Base-by-base conservation (phyloP, 257 asterid genomes). In the Anisodus tanguticus region DNA sequence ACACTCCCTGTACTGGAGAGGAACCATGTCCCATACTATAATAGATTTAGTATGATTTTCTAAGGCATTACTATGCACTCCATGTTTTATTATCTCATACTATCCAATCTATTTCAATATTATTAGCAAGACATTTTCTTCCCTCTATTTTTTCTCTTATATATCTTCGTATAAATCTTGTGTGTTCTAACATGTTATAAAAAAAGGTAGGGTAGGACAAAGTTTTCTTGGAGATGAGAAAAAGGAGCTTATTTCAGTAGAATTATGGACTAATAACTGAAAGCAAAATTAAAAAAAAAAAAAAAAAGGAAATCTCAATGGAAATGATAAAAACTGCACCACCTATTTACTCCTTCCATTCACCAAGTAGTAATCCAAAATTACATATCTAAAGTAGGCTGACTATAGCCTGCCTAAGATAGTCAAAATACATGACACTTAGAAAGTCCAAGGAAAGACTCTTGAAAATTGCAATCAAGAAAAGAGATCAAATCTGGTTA, bases 311-410 rank as follows among this genome's bases (percentile, higher is more conserved):
- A 4, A 8, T 19, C 1, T 59, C 26, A 74, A 10, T 49, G 43
- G 62, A 74, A 47, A 51, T 47, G 63, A 3, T 53, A 22, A 26
- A n/a, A 51, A 76, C 15, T 76, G 63, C 26, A n/a, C 63, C 81
- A 77, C 49, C 82, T 13, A 53, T 77, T 6, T 8, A 77, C 49
- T 77, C 64, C 12, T 76, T 15, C 4, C 45, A 53, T 26, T 77
- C 26, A 77, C 47, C 81, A 74, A 22, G 12, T 31, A 77, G 49
- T 77, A 77, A 26, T 37, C 51, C 81, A 76, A 7, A 76, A 26
- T 26, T 51, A 77, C 82, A 26, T 77, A 15, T 53, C 16, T 26
- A 15, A 51, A 6, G 26, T 22, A 5, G 22, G 26, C 15, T 51
- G 76, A 13, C n/a, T 67, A 13, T 37, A 35, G 68, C 35, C 13